Evolutionary conservation across 441 rosid species (phyloP).

Genomic region (Corymbia calophylla): DNA sequence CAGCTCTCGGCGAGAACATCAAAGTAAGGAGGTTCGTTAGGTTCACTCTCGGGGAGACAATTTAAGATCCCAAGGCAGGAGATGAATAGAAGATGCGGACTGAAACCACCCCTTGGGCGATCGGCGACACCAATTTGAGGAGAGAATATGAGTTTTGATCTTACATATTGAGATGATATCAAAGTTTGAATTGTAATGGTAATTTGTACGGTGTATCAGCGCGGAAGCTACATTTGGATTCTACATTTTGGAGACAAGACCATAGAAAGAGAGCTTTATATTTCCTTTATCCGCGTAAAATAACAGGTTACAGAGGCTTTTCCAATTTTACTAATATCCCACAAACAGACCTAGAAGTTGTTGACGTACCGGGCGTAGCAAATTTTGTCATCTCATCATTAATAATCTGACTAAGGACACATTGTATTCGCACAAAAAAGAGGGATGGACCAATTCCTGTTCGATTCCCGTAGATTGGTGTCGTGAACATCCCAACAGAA

Average conservation of each 20-base stretch:
- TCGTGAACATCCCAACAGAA: not conserved
- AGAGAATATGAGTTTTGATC: not conserved
- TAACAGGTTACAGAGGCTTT: not conserved
- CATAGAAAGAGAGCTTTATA: not conserved
- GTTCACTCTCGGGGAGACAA: conserved; percentile 69
- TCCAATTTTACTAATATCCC: not conserved
- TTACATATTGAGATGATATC: not conserved
- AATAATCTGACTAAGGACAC: not conserved
- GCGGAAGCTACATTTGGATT: not conserved
- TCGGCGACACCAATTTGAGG: not conserved
- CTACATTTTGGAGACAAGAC: not conserved
- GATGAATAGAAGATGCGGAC: not conserved
- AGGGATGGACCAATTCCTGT: not conserved
- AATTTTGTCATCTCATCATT: not conserved
- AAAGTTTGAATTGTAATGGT: not conserved
- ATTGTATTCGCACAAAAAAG: not conserved
- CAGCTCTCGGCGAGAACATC: conserved; percentile 81
- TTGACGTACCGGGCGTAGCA: not conserved
- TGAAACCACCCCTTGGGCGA: not conserved
- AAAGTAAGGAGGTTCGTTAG: conserved; percentile 55
- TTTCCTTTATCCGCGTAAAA: not conserved
- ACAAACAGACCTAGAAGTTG: no score
- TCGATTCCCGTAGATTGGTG: not conserved
- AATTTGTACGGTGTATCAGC: not conserved
- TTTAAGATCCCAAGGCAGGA: conserved; percentile 8